Evolutionary conservation across 2,329 filamentous ascomycete genomes (phyloP).

Genomic region (Epichloe typhina): DNA sequence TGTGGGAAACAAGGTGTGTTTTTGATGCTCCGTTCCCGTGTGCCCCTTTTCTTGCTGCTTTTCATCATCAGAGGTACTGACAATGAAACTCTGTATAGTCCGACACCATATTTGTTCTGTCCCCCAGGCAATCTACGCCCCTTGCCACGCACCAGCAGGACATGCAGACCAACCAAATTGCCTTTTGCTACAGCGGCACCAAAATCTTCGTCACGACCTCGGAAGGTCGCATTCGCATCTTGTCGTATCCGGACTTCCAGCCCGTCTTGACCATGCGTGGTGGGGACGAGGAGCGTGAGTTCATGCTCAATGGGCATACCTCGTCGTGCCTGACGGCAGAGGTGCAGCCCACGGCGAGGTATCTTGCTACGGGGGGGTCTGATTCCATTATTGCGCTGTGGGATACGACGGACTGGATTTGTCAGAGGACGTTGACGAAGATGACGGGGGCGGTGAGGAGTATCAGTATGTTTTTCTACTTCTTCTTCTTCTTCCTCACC

Average conservation of each 20-base stretch:
- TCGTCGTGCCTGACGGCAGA: slow-evolving; percentile 56
- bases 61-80: not conserved
- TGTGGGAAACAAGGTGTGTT: slow-evolving; percentile 56
- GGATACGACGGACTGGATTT: slow-evolving; percentile 69
- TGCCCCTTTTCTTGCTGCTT: not conserved
- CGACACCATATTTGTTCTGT: slow-evolving; percentile 49
- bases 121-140: slow-evolving; percentile 42
- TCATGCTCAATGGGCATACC: slow-evolving; percentile 58
- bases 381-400: slow-evolving; percentile 66
- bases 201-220: slow-evolving; percentile 59
- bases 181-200: slow-evolving; percentile 60
- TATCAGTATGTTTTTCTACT: slow-evolving; percentile 36
- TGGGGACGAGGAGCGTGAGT: slow-evolving; percentile 34
- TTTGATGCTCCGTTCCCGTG: not conserved
- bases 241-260: slow-evolving; percentile 52
- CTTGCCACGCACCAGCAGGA: slow-evolving; percentile 47
- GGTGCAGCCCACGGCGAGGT: slow-evolving; percentile 57
- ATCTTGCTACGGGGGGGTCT: slow-evolving; percentile 60
- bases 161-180: slow-evolving; percentile 56
- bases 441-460: slow-evolving; percentile 58
- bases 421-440: slow-evolving; percentile 54
- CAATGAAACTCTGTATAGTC: slow-evolving; percentile 26
- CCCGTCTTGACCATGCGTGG: slow-evolving; percentile 38
- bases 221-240: slow-evolving; percentile 56
- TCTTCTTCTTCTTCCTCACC: not conserved